These are phyloP conservation scores for Endotrypanum monterogeii DNA, from an alignment of 208 protist species.

Conservation along the genomic window DNA sequence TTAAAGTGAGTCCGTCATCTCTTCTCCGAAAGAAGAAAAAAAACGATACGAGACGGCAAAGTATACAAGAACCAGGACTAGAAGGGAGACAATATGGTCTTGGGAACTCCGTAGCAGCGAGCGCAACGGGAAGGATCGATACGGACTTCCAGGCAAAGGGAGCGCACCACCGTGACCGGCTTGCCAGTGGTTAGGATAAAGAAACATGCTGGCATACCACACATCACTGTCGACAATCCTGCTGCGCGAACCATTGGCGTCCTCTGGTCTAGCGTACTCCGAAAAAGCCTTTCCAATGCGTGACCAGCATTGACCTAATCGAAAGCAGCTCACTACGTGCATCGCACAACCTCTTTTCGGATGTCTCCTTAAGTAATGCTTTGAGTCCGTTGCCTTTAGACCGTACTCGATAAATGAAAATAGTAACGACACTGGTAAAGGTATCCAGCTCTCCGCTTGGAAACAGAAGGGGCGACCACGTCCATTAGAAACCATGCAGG, in stretches of 20 bases:
- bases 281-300: background rate
- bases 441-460: background rate
- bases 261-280: slow-evolving; percentile 14
- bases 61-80: slow-evolving; percentile 14
- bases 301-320: background rate
- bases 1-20: background rate
- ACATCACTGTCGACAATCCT: slow-evolving; percentile 59
- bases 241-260: slow-evolving; percentile 31
- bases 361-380: background rate
- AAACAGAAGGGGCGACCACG: too few relatives aligned
- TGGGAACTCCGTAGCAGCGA: background rate
- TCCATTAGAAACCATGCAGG: background rate
- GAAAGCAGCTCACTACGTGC: background rate
- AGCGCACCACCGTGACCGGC: slow-evolving; percentile 37
- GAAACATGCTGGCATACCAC: slow-evolving; percentile 75
- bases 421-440: background rate
- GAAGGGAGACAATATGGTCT: slow-evolving; percentile 21
- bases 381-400: background rate
- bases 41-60: background rate
- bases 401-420: background rate
- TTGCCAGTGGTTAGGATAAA: slow-evolving; percentile 87
- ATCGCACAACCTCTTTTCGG: background rate
- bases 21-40: background rate
- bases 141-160: slow-evolving; percentile 22
- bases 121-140: slow-evolving; percentile 12